phyloP scores from a whole-genome alignment of 1,284 basidiomycete species.

The Stygiomarasmius scandens region DNA sequence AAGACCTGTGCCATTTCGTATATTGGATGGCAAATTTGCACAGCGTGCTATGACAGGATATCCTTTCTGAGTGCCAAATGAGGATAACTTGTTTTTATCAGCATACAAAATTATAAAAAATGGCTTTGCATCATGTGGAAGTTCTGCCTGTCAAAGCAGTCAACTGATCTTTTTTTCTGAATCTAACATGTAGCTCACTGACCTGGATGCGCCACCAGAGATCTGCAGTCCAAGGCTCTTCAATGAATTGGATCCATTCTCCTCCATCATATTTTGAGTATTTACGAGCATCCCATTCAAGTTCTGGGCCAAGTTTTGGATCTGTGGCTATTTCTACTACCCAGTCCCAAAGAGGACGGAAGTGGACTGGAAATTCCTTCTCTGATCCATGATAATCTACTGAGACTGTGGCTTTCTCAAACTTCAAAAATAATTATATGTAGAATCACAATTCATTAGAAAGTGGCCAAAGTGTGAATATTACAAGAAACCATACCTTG shows the following conservation, averaged over 20 bases:
- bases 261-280: slow-evolving; percentile 31
- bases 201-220: slow-evolving; percentile 35
- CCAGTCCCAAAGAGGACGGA: slow-evolving; percentile 26
- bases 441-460: not conserved
- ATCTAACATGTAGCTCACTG: slow-evolving; percentile 9
- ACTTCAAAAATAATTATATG: slow-evolving; percentile 11
- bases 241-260: slow-evolving; percentile 29
- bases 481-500: too few species aligned
- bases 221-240: slow-evolving; percentile 35
- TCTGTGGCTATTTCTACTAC: slow-evolving; percentile 22
- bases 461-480: too few species aligned
- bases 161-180: not conserved
- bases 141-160: not conserved
- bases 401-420: slow-evolving; percentile 17
- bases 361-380: slow-evolving; percentile 19
- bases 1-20: slow-evolving; percentile 38
- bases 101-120: slow-evolving; percentile 39
- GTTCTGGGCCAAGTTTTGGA: slow-evolving; percentile 13
- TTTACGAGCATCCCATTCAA: slow-evolving; percentile 27
- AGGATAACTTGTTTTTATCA: slow-evolving; percentile 46
- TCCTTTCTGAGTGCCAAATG: slow-evolving; percentile 42
- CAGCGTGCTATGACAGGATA: slow-evolving; percentile 45
- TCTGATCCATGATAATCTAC: slow-evolving; percentile 20
- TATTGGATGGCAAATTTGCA: slow-evolving; percentile 37
- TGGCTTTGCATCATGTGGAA: not conserved